phyloP scores from a whole-genome alignment of 768 basidiomycete genomes.

The Scleroderma citrinum region DNA sequence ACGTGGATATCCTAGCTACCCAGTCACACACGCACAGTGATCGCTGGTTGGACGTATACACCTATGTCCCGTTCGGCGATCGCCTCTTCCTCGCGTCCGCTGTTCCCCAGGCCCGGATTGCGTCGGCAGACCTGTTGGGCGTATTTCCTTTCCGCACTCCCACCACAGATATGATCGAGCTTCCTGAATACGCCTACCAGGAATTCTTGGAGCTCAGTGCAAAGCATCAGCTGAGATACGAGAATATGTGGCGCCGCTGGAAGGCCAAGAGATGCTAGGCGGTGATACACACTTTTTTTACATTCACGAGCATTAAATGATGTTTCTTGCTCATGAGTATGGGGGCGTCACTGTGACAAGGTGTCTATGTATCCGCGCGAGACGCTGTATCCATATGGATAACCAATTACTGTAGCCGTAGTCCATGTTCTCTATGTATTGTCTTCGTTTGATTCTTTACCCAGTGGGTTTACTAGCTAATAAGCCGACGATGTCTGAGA shows the following conservation, averaged over 20 bases:
- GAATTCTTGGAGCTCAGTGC: slow-evolving; percentile 51
- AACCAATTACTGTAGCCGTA: no score
- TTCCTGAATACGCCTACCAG: slow-evolving; percentile 52
- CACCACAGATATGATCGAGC: slow-evolving; percentile 54
- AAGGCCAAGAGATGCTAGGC: slow-evolving; percentile 21
- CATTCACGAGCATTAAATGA: neutral
- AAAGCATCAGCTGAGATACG: slow-evolving; percentile 49
- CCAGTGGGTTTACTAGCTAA: no score
- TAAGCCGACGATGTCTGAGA: no score
- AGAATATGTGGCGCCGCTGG: slow-evolving; percentile 54
- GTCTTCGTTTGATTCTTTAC: no score
- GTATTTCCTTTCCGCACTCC: slow-evolving; percentile 37
- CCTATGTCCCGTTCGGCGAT: slow-evolving; percentile 58
- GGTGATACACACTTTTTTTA: no score
- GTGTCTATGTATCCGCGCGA: neutral
- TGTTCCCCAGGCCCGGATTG: slow-evolving; percentile 58
- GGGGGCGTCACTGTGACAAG: neutral
- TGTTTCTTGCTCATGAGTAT: neutral
- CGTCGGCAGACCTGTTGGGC: slow-evolving; percentile 50
- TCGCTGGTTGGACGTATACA: slow-evolving; percentile 59
- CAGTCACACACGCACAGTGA: slow-evolving; percentile 52
- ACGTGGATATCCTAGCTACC: slow-evolving; percentile 35
- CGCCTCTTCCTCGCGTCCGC: slow-evolving; percentile 58
- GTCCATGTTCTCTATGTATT: no score
- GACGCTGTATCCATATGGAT: neutral